These are phyloP conservation scores for Aciculoconidium aculeatum DNA, from an alignment of 805 yeast genomes.

Conservation along the genomic window DNA sequence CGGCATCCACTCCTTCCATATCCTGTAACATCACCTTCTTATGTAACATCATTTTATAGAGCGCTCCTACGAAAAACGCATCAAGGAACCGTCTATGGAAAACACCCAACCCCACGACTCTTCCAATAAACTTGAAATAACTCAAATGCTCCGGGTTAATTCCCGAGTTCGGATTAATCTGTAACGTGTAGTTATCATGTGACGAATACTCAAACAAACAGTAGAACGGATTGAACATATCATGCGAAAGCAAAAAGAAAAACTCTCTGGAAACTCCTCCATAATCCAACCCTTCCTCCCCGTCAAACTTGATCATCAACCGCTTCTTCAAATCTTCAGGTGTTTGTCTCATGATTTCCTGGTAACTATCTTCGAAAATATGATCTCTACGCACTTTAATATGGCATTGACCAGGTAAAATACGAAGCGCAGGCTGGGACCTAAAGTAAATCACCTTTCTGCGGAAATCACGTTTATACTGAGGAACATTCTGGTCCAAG, in stretches of 20 bases:
- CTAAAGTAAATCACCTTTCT: conserved; percentile 96
- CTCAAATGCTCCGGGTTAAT: conserved; percentile 97
- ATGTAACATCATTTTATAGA: conserved; percentile 94
- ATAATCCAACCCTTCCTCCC: conserved; percentile 98
- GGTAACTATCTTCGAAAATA: conserved; percentile 95
- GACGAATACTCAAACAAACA: conserved; percentile 97
- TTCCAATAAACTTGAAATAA: conserved; percentile 96
- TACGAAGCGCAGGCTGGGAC: conserved; percentile 96
- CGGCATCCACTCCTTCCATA: conserved; percentile 98
- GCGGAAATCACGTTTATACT: conserved; percentile 97
- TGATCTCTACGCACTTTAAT: conserved; percentile 95
- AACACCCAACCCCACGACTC: conserved; percentile 96
- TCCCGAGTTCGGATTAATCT: conserved; percentile 95
- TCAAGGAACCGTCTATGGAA: conserved; percentile 97
- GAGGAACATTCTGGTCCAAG: conserved; percentile 96
- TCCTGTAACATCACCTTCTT: conserved; percentile 94
- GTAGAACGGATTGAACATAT: conserved; percentile 97
- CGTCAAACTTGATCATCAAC: conserved; percentile 96
- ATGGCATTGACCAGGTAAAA: conserved; percentile 97
- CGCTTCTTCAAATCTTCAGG: conserved; percentile 98
- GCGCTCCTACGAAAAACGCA: conserved; percentile 97
- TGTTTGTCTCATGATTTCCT: conserved; percentile 97
- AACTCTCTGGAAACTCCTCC: conserved; percentile 99
- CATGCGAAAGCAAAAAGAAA: conserved; percentile 93
- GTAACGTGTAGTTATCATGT: conserved; percentile 95